Conservation (phyloP, 2,329 filamentous ascomycete species). For the Colletotrichum musicola region DNA sequence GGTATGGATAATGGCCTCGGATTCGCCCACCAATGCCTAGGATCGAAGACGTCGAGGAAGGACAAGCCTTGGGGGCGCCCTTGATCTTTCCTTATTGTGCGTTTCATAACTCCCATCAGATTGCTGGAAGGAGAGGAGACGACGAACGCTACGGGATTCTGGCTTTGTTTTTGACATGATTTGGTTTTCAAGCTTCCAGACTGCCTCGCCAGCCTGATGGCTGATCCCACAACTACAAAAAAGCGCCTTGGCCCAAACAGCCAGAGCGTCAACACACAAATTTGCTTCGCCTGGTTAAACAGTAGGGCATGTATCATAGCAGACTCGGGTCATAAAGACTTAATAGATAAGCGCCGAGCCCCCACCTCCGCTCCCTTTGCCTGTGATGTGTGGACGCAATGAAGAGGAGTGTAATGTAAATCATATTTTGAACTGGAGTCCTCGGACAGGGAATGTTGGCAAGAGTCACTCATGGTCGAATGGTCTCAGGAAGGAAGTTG, state of each 20-base stretch:
- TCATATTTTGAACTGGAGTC: no score
- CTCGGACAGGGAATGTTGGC: no score
- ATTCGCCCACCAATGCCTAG: constrained; percentile 9
- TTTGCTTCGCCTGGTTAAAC: constrained; percentile 25
- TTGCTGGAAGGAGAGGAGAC: constrained; percentile 29
- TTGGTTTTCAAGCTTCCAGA: constrained; percentile 36
- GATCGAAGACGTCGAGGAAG: constrained; percentile 6
- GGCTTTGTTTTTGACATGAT: constrained; percentile 31
- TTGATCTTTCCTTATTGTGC: constrained; percentile 30
- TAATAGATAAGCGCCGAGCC: constrained; percentile 37
- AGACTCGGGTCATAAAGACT: constrained; percentile 27
- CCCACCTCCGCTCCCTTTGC: background rate
- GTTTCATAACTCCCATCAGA: constrained; percentile 29
- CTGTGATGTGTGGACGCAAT: no score
- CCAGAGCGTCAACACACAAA: constrained; percentile 10
- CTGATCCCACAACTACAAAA: constrained; percentile 28
- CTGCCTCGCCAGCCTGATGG: constrained; percentile 28
- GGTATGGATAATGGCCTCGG: background rate
- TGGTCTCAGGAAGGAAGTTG: no score
- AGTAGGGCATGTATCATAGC: constrained; percentile 37
- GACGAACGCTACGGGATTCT: constrained; percentile 29
- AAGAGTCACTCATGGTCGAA: no score
- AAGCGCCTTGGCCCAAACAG: constrained; percentile 9
- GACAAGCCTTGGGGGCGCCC: constrained; percentile 7
- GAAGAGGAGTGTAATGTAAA: no score